These are phyloP conservation scores for Stentor roeselii DNA, from an alignment of 73 alveolate genomes.

Conservation along the genomic window DNA sequence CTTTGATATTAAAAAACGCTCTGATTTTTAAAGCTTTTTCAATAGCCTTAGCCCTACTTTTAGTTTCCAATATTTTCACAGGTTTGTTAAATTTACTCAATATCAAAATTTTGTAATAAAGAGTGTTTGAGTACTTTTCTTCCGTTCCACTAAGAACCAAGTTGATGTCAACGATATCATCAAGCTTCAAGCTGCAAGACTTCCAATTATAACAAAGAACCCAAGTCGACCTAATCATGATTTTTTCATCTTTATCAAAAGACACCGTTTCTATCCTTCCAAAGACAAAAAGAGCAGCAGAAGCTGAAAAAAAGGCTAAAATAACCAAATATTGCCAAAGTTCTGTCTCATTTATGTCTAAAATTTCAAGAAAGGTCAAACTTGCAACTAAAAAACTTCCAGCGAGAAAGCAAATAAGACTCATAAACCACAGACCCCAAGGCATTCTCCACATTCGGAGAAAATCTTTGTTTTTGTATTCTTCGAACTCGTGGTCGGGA, in stretches of 20 bases:
- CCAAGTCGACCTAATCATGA: not conserved
- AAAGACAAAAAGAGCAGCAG: not conserved
- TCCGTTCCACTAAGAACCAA: not conserved
- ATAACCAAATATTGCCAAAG: not conserved
- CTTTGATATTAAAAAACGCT: not conserved
- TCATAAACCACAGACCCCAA: not conserved
- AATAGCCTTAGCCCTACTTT: not conserved
- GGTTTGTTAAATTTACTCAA: not conserved
- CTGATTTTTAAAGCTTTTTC: not conserved
- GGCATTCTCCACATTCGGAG: not conserved
- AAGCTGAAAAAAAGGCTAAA: not conserved
- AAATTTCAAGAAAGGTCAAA: not conserved
- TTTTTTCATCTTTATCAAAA: not conserved
- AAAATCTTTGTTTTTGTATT: not conserved
- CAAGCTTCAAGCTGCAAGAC: not conserved
- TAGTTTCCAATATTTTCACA: not conserved
- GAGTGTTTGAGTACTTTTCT: not conserved
- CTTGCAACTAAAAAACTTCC: not conserved
- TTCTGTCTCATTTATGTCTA: not conserved
- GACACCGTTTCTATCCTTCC: not conserved
- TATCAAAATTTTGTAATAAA: not conserved
- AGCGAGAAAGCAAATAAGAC: not conserved
- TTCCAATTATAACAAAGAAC: not conserved
- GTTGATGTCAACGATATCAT: not conserved
- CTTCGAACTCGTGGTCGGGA: not conserved